Evolutionary conservation across 208 protist species (phyloP).

Genomic region (Acanthamoeba lenticulata): DNA sequence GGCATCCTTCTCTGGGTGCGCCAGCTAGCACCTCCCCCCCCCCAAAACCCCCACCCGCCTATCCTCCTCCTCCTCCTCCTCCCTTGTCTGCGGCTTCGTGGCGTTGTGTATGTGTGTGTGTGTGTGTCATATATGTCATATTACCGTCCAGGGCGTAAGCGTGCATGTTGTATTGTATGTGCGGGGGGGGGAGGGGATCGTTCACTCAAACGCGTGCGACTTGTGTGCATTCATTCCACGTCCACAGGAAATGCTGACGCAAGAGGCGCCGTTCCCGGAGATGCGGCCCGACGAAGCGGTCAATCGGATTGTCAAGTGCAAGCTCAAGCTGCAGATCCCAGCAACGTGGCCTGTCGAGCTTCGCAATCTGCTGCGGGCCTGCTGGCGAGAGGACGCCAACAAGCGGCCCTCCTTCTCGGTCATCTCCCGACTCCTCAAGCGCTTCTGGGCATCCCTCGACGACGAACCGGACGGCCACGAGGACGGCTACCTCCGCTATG

Average conservation of each 20-base stretch:
- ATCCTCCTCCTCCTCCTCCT: background rate
- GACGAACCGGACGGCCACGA: background rate
- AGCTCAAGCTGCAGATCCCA: background rate
- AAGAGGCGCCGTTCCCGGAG: background rate
- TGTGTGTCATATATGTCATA: too few species aligned
- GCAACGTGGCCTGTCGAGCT: background rate
- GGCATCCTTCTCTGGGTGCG: constrained; percentile 23
- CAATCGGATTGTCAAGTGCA: constrained; percentile 10
- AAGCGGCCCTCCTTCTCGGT: background rate
- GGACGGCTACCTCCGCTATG: background rate
- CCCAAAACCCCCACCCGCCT: too few species aligned
- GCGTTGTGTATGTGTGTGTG: background rate
- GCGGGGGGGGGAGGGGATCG: too few species aligned
- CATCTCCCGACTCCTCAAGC: background rate
- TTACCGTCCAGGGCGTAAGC: too few species aligned
- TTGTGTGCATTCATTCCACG: too few species aligned
- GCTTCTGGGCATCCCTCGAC: background rate
- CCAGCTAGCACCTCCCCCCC: too few species aligned
- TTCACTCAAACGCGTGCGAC: too few species aligned
- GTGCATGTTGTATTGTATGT: too few species aligned
- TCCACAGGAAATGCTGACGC: background rate
- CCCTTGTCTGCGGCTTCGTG: background rate
- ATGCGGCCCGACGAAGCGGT: background rate
- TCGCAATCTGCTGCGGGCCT: background rate
- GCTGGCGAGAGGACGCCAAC: background rate